Base-by-base conservation (phyloP, 179 eudicot species). In the Pouteria campechiana region DNA sequence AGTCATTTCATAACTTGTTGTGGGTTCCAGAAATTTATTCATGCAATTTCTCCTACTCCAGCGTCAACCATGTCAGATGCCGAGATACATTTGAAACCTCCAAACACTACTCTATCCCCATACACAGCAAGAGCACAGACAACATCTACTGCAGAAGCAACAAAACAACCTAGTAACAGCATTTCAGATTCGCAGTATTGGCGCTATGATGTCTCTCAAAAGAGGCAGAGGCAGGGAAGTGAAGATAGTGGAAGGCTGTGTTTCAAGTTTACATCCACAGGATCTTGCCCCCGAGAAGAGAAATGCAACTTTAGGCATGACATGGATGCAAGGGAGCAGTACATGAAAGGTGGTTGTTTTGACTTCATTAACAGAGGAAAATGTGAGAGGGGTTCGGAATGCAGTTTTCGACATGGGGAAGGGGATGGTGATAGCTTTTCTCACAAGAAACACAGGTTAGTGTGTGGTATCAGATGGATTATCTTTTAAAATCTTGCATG, bases 1-100 rank as follows among this genome's bases (percentile, higher is more conserved):
- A 9, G 30, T 10, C 32, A 30, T 35, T 44, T 41, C 35, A 7
- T 65, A 15, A 64, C 64, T 25, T 47, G 21, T 35, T 27, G 32
- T 43, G 52, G 12, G 10, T 53, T 46, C 27, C 93, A 89, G 97
- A 90, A 86, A 73, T 90, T 86, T 60, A 61, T 90, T 41, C 98
- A 90, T 73, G 98, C 98, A 21, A 69, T 90, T 59, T 90, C 98
- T 62, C 98, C 96, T 25, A 79, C 83, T 55, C 96, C 96, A 46
- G 83, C 94, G 24, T 86, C 94, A 24, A 66, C 68, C 22, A 90
- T 90, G 98, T 63, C 90, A 30, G 63, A 74, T 33, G 42, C 72
- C 40, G 96, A 90, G 61, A 56, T 82, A 43, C 44, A 73, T 34
- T 41, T 37, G 34, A 90, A 75, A 65, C 83, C 98, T 32, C 63